Base-by-base conservation (phyloP, 208 protist genomes). In the Acanthamoeba culbertsoni region DNA sequence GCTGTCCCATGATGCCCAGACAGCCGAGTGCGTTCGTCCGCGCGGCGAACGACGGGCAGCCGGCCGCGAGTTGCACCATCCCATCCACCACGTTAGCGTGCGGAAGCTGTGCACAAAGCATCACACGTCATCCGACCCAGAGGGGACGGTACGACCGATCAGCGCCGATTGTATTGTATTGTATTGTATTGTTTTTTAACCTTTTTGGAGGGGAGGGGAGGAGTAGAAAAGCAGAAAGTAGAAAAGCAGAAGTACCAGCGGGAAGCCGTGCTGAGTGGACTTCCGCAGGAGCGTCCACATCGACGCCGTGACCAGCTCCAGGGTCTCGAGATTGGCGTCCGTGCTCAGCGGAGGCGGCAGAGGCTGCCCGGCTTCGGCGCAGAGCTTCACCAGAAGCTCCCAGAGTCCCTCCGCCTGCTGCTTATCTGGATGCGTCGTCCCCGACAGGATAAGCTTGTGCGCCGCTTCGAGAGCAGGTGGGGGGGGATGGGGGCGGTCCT, bases 21-120 rank as follows among this genome's bases (percentile, higher is more conserved):
- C 82, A 65, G 0, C 53, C 82, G 35, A 90, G 82, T 18, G 55
- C 82, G 42, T 90, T 90, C 23, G 82, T 37, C 1, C 55, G 48
- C 55, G 82, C 55, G 37, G 18, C 35, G 42, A 31, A 48, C 6
- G 82, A 90, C 37, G 82, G 55, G 42, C 53, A 59, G 82, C 53
- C 82, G 42, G 82, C 82, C 33, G 82, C 82, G 35, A 90, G 82
- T 51, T 90, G 82, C 82, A 90, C 82, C 82, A 90, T 71, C 12
- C 82, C 82, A 28, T 90, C 82, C 35, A 68, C 82, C 82, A 90
- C 82, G 35, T 59, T 43, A 2, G 18, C 26, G 16, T 90, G 53
- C 28, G 37, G 35, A 7, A 10, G 10, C 77, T 88, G 43, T 31
- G 46, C 43, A 23, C 16, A 26, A 79, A 14, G 31, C 63, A 75